A percentile compares a stretch with the other conserved stretches of the same genome.
phyloP scores from a whole-genome alignment of 2,329 filamentous ascomycete genomes.

The Apiospora aurea region DNA sequence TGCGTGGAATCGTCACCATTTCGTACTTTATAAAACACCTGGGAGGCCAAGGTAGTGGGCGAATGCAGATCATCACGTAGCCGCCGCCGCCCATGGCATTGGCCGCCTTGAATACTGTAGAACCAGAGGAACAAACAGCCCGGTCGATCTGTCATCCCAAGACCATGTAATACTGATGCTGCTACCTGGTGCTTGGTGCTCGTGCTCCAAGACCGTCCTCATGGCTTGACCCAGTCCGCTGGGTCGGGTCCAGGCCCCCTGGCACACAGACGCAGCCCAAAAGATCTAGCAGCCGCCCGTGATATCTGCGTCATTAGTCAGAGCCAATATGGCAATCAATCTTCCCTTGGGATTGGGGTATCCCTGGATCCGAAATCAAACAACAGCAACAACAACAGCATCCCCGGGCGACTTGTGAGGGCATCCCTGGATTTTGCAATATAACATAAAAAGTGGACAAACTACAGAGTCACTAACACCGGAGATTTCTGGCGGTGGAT shows the following conservation, averaged over 20 bases:
- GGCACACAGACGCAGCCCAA: slow-evolving; percentile 14
- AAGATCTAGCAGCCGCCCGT: background rate
- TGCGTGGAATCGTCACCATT: slow-evolving; percentile 3
- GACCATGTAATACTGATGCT: slow-evolving; percentile 13
- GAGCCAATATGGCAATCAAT: background rate
- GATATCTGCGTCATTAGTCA: background rate
- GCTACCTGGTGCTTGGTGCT: background rate
- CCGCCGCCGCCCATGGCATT: background rate
- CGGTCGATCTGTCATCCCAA: slow-evolving; percentile 4
- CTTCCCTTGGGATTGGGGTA: background rate
- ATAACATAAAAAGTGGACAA: slow-evolving; percentile 6
- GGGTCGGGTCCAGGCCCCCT: background rate
- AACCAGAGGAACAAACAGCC: background rate
- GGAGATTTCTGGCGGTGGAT: background rate
- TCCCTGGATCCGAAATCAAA: background rate
- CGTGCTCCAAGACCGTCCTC: background rate
- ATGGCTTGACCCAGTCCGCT: slow-evolving; percentile 14
- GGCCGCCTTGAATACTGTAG: background rate
- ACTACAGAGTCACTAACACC: background rate
- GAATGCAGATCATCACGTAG: slow-evolving; percentile 1
- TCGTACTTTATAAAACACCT: background rate
- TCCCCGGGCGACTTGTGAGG: background rate
- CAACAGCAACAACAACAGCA: background rate
- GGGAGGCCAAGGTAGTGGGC: background rate
- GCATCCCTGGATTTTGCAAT: background rate